Evolutionary conservation across 139 green algal species (phyloP).

Genomic region (Microglena sp.): DNA sequence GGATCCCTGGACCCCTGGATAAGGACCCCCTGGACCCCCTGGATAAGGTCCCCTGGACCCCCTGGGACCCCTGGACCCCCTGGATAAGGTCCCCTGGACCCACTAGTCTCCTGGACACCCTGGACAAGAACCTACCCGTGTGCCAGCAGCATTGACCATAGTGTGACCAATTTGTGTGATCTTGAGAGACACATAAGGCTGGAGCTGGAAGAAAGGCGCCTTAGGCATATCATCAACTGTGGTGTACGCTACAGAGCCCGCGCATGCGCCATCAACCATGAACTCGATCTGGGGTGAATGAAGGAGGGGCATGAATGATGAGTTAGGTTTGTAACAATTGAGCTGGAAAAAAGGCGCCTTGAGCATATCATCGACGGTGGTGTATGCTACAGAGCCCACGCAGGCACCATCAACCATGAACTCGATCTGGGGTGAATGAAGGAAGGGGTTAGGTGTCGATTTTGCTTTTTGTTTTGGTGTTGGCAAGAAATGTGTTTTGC

Average conservation of each 20-base stretch:
- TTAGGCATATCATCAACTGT: slow-evolving; percentile 10
- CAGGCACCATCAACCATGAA: slow-evolving; percentile 15
- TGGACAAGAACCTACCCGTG: too few relatives aligned
- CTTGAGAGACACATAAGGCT: slow-evolving; percentile 18
- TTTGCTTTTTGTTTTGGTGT: too few relatives aligned
- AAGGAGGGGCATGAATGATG: not conserved
- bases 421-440: slow-evolving; percentile 30
- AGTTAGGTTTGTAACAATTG: not conserved
- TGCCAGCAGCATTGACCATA: too few relatives aligned
- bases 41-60: too few relatives aligned
- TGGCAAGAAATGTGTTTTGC: too few relatives aligned
- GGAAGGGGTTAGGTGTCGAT: too few relatives aligned
- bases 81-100: too few relatives aligned
- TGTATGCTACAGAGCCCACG: slow-evolving; percentile 16
- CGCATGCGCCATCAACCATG: slow-evolving; percentile 12
- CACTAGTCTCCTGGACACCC: too few relatives aligned
- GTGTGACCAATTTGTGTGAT: too few relatives aligned
- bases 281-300: slow-evolving; percentile 20
- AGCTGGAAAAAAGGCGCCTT: not conserved
- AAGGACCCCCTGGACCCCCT: too few relatives aligned
- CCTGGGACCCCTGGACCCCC: too few relatives aligned
- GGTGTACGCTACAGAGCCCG: slow-evolving; percentile 17
- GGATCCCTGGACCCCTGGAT: too few relatives aligned
- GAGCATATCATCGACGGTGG: slow-evolving; percentile 2
- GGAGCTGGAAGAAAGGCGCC: slow-evolving; percentile 15